A percentile compares a stretch with the other conserved stretches of the same genome.
Conservation (phyloP, 805 yeast genomes). For the Kregervanrija delftensis region DNA sequence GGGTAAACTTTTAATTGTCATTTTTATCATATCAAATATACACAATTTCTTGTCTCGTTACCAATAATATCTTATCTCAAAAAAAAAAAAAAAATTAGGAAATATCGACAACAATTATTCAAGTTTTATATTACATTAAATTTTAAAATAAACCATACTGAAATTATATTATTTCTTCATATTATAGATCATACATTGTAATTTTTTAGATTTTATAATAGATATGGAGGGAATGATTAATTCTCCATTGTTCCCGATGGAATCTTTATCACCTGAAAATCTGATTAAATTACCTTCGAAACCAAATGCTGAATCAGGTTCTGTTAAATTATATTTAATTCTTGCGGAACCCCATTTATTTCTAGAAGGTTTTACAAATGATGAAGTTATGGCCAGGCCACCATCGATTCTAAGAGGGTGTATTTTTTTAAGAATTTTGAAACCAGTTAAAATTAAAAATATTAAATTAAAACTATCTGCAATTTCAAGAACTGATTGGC, state of each 20-base stretch:
- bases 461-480: constrained; percentile 63
- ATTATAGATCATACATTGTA: too few species aligned
- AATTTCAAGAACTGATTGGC: constrained; percentile 82
- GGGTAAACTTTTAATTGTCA: too few species aligned
- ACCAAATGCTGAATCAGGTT: constrained; percentile 55
- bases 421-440: constrained; percentile 58
- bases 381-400: constrained; percentile 58
- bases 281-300: constrained; percentile 44
- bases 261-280: constrained; percentile 29
- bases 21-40: too few species aligned
- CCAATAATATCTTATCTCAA: too few species aligned
- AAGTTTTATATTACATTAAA: too few species aligned
- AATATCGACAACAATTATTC: too few species aligned
- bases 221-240: constrained; percentile 5
- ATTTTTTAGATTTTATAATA: too few species aligned
- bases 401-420: constrained; percentile 82
- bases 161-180: too few species aligned
- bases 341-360: constrained; percentile 77
- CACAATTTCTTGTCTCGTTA: too few species aligned
- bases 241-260: constrained; percentile 45
- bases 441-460: constrained; percentile 64
- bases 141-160: too few species aligned
- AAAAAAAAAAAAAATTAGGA: too few species aligned
- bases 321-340: constrained; percentile 63
- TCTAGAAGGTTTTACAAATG: constrained; percentile 70